Evolutionary conservation across 1,284 basidiomycete genomes (phyloP).

Genomic region (Flammula alnicola): DNA sequence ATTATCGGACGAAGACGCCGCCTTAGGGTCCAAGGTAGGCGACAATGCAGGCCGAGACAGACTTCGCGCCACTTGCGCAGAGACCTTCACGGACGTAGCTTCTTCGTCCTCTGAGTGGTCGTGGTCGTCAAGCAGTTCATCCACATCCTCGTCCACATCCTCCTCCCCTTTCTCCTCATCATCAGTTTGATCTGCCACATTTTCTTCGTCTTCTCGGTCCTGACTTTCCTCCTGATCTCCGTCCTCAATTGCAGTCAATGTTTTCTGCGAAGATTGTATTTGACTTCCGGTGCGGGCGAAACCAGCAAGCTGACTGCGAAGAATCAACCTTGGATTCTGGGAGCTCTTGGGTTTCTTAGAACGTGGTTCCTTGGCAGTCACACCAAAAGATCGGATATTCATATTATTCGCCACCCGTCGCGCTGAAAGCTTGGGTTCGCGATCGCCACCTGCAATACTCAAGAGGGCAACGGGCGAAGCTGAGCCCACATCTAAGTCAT

Average conservation of each 20-base stretch:
- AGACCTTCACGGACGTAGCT: too few relatives aligned
- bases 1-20: too few relatives aligned
- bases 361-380: not conserved
- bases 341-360: not conserved
- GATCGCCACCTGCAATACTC: too few relatives aligned
- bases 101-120: not conserved
- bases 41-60: too few relatives aligned
- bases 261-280: slow-evolving; percentile 12
- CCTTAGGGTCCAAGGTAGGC: too few relatives aligned
- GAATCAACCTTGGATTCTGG: slow-evolving; percentile 33
- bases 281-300: slow-evolving; percentile 59
- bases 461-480: too few relatives aligned
- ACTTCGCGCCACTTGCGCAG: too few relatives aligned
- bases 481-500: too few relatives aligned
- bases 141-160: slow-evolving; percentile 23
- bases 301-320: slow-evolving; percentile 51
- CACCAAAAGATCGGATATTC: too few relatives aligned
- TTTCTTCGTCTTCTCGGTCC: slow-evolving; percentile 12
- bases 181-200: slow-evolving; percentile 5
- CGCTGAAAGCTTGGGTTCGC: too few relatives aligned
- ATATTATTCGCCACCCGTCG: too few relatives aligned
- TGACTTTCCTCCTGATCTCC: slow-evolving; percentile 8
- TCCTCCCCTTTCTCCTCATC: not conserved
- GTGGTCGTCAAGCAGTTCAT: not conserved
- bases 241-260: not conserved